Evolutionary conservation across 2,329 filamentous ascomycete genomes (phyloP), one percentile per base, ranked within the genome.

Genomic region (Fusarium sp.): DNA sequence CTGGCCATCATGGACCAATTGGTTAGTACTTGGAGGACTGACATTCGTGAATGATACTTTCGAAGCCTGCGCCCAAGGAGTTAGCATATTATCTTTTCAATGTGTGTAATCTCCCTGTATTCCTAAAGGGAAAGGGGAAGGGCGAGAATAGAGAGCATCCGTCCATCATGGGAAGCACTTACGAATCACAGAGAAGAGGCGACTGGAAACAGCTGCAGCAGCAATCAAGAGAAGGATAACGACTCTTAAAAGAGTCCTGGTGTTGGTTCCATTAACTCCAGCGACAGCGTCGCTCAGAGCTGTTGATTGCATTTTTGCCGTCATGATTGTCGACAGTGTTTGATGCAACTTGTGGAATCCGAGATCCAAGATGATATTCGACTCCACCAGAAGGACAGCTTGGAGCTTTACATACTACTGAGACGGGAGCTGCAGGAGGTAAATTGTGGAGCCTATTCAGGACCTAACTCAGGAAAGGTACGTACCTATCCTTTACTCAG

Each of bases 31-130:
- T 41, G 56, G 58, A 63, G 58, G 48, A 91, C 94, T 81, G 79
- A 97, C 96, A 99, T 86, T 99, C 96, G 86, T 99, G 96, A 77
- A 99, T 99, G 77, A 99, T 99, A 83, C 93, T 97, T 83, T 99
- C 96, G 78, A 99, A 99, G 72, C 92, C 92, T 95, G 36, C 14
- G 20, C 31, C 56, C 47, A 63, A 27, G 21, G 11, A n/a, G 70
- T 82, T 78, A 81, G 80, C 69, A 59, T 53, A 46, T 35, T 35
- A 11, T 36, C 25, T 42, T 51, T n/a, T 18, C 39, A n/a, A 36
- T 13, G 20, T 23, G 33, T 13, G 10, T 18, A 9, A 10, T 5
- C 4, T 15, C 20, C 20, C n/a, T 13, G 11, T 15, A 7, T 23
- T 37, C n/a, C 18, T 27, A 13, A 27, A 20, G 37, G 13, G 20